These are phyloP conservation scores for Mucor irregularis DNA, from an alignment of 371 early-diverging fungal genomes.

Conservation along the genomic window DNA sequence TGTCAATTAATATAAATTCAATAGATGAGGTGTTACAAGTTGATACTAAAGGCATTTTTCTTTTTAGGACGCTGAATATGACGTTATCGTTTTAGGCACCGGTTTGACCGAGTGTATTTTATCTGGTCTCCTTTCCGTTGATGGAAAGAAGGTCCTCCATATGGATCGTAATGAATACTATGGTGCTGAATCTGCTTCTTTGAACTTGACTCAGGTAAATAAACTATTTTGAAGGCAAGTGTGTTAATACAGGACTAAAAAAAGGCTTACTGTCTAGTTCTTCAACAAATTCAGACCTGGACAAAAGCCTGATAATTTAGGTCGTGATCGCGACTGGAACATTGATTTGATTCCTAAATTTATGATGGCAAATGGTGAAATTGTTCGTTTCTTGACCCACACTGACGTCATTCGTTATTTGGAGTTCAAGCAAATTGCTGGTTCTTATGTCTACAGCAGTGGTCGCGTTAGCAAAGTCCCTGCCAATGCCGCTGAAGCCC, in stretches of 20 bases:
- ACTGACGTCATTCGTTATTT: conserved; percentile 98
- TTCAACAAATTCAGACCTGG: conserved; percentile 85
- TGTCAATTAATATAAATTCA: background rate
- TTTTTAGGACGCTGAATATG: conserved; percentile 84
- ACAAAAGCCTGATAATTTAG: conserved; percentile 63
- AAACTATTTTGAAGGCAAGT: background rate
- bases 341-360: conserved; percentile 99
- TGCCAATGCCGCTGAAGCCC: conserved; percentile 86
- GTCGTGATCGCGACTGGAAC: conserved; percentile 94
- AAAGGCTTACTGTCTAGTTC: conserved; percentile 46
- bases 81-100: conserved; percentile 97
- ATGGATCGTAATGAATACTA: conserved; percentile 99
- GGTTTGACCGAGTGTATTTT: conserved; percentile 99
- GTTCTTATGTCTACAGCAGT: conserved; percentile 93
- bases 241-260: background rate
- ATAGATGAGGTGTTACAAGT: background rate
- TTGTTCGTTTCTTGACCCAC: conserved; percentile 85
- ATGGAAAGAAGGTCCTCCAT: conserved; percentile 98
- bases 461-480: conserved; percentile 97
- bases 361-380: conserved; percentile 97
- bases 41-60: too few relatives aligned
- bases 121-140: conserved; percentile 95
- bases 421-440: conserved; percentile 97
- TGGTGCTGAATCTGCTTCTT: conserved; percentile 94
- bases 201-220: conserved; percentile 89